Evolutionary conservation across 768 basidiomycete genomes (phyloP).

Genomic region (Mycena polygramma): DNA sequence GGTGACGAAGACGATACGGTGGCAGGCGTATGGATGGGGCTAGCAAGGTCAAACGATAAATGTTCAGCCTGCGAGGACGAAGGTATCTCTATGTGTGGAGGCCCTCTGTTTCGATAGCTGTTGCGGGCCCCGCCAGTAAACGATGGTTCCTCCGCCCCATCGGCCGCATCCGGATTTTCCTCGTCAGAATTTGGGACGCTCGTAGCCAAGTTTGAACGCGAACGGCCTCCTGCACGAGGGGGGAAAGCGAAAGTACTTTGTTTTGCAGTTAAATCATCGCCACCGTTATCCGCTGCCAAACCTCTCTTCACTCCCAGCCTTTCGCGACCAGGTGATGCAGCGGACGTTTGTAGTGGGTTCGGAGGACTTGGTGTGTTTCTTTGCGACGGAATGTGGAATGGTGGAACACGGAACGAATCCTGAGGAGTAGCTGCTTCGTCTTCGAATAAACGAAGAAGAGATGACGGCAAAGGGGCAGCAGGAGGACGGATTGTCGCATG

Average conservation of each 20-base stretch:
- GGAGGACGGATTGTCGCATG: constrained; percentile 46
- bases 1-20: constrained; percentile 38
- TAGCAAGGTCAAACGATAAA: constrained; percentile 35
- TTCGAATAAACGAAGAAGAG: constrained; percentile 85
- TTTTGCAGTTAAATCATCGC: constrained; percentile 60
- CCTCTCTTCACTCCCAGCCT: constrained; percentile 48
- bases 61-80: constrained; percentile 37
- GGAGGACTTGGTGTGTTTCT: constrained; percentile 44
- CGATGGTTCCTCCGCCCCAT: constrained; percentile 17
- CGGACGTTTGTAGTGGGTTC: constrained; percentile 35
- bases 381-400: constrained; percentile 45
- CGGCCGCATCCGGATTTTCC: constrained; percentile 31
- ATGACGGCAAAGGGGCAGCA: constrained; percentile 68
- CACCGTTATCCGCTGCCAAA: constrained; percentile 44
- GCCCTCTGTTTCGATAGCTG: constrained; percentile 39
- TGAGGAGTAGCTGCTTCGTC: constrained; percentile 56
- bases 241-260: constrained; percentile 70
- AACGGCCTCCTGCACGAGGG: constrained; percentile 53
- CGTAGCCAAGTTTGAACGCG: constrained; percentile 48
- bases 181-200: constrained; percentile 46
- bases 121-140: constrained; percentile 22
- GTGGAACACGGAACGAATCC: constrained; percentile 59
- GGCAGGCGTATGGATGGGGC: constrained; percentile 36
- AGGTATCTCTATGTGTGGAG: constrained; percentile 57
- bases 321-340: constrained; percentile 54